A percentile compares a stretch with the other conserved stretches of the same genome.
These are phyloP conservation scores for Bolboschoenoplectus hybrid DNA, from an alignment of 202 grass and related monocot species.

Conservation along the genomic window DNA sequence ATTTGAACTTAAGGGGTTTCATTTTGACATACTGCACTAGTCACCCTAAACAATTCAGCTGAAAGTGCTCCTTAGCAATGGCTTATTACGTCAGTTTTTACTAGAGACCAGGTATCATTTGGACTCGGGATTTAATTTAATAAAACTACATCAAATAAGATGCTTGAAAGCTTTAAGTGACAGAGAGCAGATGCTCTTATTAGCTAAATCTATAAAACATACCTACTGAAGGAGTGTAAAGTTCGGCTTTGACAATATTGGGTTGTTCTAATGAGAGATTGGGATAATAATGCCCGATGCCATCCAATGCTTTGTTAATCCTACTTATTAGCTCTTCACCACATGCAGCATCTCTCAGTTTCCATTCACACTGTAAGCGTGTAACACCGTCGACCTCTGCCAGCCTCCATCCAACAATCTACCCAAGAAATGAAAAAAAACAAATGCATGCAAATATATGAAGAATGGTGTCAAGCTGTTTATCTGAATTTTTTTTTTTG, in stretches of 20 bases:
- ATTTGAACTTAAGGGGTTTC: not conserved
- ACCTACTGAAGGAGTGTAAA: conserved; percentile 62
- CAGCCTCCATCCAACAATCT: conserved; percentile 84
- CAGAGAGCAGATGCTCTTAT: not conserved
- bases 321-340: conserved; percentile 61
- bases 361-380: conserved; percentile 75
- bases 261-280: conserved; percentile 51
- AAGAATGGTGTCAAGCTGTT: not conserved
- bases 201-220: conserved; percentile 16
- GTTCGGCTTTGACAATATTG: conserved; percentile 68
- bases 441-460: not conserved
- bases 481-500: not conserved
- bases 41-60: not conserved
- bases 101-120: not conserved
- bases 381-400: conserved; percentile 37
- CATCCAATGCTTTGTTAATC: conserved; percentile 57
- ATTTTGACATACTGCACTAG: not conserved
- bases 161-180: conserved; percentile 4
- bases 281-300: conserved; percentile 56
- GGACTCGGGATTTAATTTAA: not conserved
- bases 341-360: conserved; percentile 64
- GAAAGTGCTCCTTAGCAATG: not conserved
- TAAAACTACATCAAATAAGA: not conserved
- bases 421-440: conserved; percentile 11
- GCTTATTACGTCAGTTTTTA: not conserved